Evolutionary conservation across 164 flowering plant genomes (phyloP), one percentile per base, ranked within the genome.

Genomic region (Annona cherimola): DNA sequence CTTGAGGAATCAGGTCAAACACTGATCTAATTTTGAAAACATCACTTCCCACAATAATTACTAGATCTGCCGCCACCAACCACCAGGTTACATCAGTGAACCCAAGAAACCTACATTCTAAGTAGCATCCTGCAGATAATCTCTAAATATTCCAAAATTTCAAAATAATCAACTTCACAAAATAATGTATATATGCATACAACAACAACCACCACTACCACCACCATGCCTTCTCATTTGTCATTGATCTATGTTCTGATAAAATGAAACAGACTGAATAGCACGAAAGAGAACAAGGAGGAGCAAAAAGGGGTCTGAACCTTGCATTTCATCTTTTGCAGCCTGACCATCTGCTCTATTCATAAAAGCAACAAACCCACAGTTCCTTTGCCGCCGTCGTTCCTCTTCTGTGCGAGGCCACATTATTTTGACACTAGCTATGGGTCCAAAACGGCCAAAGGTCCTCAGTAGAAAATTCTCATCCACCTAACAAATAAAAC

Each of bases 271-370:
- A 2, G 8, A 7, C 5, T n/a, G 4, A 54, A 54, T 26, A 26
- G 35, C 35, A 26, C 35, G 35, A 26, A 26, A 26, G 35, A 62
- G 42, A 35, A 61, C 35, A 1, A 74, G 42, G 20, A 59, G 40
- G 35, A 62, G 40, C 11, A 62, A 62, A 16, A 11, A 50, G 68
- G 43, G 66, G 4, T n/a, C 35, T 2, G 44, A 44, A 93, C 99
- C 99, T 88, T 96, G 98, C 99, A 96, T 96, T 85, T 96, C 99
- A 86, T 96, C 98, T 73, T 91, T 96, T 54, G 99, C 99, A 80
- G 98, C 99, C 80, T 96, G 99, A 66, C 95, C 99, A 85, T 93
- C 97, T 74, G 85, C 89, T 83, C 99, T 87, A 76, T 96, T 93
- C 99, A 96, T 96, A 69, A 96, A 96, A 81, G 99, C 95, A 41